phyloP scores from a whole-genome alignment of 805 yeast species.

The Cyberlindnera saturnus region DNA sequence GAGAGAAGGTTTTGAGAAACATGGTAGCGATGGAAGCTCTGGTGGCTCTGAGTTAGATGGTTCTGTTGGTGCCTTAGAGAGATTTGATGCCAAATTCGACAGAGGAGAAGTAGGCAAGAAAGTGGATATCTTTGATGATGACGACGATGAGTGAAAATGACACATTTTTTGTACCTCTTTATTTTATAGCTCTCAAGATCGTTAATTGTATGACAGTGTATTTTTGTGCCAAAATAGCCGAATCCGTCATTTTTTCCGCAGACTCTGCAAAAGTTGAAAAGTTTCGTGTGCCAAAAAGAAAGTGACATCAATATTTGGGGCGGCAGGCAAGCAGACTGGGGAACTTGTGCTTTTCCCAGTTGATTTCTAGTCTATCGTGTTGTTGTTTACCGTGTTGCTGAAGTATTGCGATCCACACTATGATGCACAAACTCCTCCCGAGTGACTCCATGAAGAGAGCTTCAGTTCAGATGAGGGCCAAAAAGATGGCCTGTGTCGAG shows the following conservation, averaged over 20 bases:
- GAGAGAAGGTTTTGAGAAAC: constrained; percentile 19
- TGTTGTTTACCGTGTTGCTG: too few relatives aligned
- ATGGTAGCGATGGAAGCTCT: constrained; percentile 1
- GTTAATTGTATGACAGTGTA: too few relatives aligned
- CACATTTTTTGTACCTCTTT: background rate
- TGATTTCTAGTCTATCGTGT: too few relatives aligned
- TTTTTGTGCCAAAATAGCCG: too few relatives aligned
- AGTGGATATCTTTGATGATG: constrained; percentile 19
- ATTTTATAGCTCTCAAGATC: background rate
- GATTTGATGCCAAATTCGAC: constrained; percentile 34
- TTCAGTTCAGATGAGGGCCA: constrained; percentile 20
- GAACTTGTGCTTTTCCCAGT: background rate
- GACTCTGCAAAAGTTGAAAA: too few relatives aligned
- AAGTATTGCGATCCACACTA: background rate
- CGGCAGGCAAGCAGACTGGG: background rate
- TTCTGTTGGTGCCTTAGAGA: constrained; percentile 12
- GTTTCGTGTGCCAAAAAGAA: too few relatives aligned
- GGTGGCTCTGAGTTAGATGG: background rate
- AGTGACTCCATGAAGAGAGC: background rate
- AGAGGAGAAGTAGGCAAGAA: constrained; percentile 36
- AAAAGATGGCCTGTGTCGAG: constrained; percentile 86
- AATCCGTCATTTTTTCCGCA: too few relatives aligned
- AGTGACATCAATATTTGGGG: background rate
- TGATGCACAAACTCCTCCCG: background rate
- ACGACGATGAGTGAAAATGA: background rate